Evolutionary conservation across 2,329 filamentous ascomycete genomes (phyloP).

Genomic region (Capronia americana): DNA sequence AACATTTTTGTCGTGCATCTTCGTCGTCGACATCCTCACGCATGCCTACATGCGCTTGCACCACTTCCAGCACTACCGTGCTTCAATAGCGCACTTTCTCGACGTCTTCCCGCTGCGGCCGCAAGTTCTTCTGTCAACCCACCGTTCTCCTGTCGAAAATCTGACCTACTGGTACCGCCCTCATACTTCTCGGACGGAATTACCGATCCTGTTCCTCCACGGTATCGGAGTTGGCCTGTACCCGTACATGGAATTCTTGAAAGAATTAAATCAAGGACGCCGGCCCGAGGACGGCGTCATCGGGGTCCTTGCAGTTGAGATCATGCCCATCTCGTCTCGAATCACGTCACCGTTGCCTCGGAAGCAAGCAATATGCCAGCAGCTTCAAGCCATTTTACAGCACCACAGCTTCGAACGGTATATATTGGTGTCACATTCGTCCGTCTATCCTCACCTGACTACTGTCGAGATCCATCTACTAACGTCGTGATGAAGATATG

Average conservation of each 20-base stretch:
- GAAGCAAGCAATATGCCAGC: conserved; percentile 57
- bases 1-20: too few relatives aligned
- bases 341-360: conserved; percentile 23
- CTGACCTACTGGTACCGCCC: conserved; percentile 69
- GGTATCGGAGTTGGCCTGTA: conserved; percentile 73
- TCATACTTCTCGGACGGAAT: conserved; percentile 61
- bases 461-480: neutral
- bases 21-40: conserved; percentile 14
- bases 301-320: conserved; percentile 31
- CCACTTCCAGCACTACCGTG: conserved; percentile 29
- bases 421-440: conserved; percentile 65
- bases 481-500: conserved; percentile 53
- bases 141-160: conserved; percentile 17
- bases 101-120: conserved; percentile 28
- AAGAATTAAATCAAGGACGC: conserved; percentile 56
- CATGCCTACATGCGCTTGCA: conserved; percentile 24
- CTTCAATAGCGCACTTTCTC: conserved; percentile 21
- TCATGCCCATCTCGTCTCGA: conserved; percentile 58
- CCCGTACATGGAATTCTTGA: conserved; percentile 66
- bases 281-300: conserved; percentile 21
- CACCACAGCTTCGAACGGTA: conserved; percentile 65
- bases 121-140: conserved; percentile 22
- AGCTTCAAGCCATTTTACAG: conserved; percentile 64
- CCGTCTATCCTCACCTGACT: conserved; percentile 10
- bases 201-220: conserved; percentile 71